Evolutionary conservation across 352 stramenopile genomes (phyloP).

Genomic region (Phytophthora citricola): DNA sequence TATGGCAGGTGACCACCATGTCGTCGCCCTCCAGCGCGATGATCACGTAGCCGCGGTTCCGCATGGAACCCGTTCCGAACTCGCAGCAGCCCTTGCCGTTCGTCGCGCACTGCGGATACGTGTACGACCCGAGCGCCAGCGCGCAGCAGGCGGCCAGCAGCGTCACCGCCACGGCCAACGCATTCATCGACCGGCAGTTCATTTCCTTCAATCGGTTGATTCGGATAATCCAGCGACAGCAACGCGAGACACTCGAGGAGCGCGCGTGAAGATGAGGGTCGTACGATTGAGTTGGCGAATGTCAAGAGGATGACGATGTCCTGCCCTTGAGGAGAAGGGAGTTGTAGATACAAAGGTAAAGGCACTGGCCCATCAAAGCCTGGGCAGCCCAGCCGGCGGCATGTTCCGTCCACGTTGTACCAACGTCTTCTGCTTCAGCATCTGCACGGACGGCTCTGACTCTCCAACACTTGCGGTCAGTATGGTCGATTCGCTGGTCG

Average conservation of each 20-base stretch:
- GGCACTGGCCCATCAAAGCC: conserved; percentile 8
- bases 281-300: conserved; percentile 21
- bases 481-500: conserved; percentile 27
- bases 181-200: conserved; percentile 29
- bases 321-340: not conserved
- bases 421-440: conserved; percentile 24
- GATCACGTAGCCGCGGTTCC: conserved; percentile 66
- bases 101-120: conserved; percentile 61
- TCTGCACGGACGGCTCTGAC: conserved; percentile 27
- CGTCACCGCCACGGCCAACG: conserved; percentile 28
- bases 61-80: conserved; percentile 63
- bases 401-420: conserved; percentile 16
- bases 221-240: too few species aligned
- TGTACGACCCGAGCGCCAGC: conserved; percentile 36
- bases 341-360: conserved; percentile 22
- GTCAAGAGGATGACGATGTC: conserved; percentile 22
- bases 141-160: conserved; percentile 35
- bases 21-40: conserved; percentile 49
- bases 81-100: conserved; percentile 59
- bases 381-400: conserved; percentile 13
- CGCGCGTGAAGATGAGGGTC: conserved; percentile 14
- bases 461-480: conserved; percentile 14
- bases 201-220: conserved; percentile 16
- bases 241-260: conserved; percentile 1
- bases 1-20: conserved; percentile 71